These are phyloP conservation scores for Nakaseomyces glabratus DNA, from an alignment of 1,139 yeast genomes.

Conservation along the genomic window DNA sequence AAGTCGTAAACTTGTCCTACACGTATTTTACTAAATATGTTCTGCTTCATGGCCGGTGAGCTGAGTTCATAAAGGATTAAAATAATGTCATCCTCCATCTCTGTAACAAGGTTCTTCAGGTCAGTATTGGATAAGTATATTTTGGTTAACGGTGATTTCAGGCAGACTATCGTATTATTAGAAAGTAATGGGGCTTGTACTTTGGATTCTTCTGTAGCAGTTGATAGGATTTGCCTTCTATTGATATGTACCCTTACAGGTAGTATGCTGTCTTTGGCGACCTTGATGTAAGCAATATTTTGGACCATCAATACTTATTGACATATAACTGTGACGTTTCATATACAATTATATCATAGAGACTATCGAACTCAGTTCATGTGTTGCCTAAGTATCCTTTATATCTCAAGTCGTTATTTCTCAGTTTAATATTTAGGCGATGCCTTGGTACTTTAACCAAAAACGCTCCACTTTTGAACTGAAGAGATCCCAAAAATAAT, in stretches of 20 bases:
- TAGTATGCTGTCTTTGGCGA: slow-evolving; percentile 18
- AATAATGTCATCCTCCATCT: slow-evolving; percentile 23
- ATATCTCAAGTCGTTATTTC: too few species aligned
- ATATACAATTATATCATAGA: too few species aligned
- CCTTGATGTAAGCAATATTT: slow-evolving; percentile 22
- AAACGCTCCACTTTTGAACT: too few species aligned
- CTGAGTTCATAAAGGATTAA: slow-evolving; percentile 26
- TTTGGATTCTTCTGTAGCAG: slow-evolving; percentile 13
- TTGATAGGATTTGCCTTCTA: slow-evolving; percentile 20
- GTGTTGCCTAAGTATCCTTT: too few species aligned
- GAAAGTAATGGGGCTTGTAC: slow-evolving; percentile 30
- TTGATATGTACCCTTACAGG: slow-evolving; percentile 28
- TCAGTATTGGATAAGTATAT: slow-evolving; percentile 28
- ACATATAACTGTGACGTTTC: too few species aligned
- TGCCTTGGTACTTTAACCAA: too few species aligned
- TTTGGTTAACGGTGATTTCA: slow-evolving; percentile 25
- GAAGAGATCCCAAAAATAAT: too few species aligned
- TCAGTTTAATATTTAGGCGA: too few species aligned
- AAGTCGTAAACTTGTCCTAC: slow-evolving; percentile 23
- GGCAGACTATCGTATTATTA: slow-evolving; percentile 27
- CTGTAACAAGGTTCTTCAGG: slow-evolving; percentile 21
- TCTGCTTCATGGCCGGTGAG: slow-evolving; percentile 16
- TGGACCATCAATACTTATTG: slow-evolving; percentile 12
- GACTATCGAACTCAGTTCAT: too few species aligned
- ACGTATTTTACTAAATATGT: slow-evolving; percentile 21